Percentiles rank a stretch among this genome's conserved stretches.
Conservation (phyloP, 768 basidiomycete species). For the Boletus fagicola region DNA sequence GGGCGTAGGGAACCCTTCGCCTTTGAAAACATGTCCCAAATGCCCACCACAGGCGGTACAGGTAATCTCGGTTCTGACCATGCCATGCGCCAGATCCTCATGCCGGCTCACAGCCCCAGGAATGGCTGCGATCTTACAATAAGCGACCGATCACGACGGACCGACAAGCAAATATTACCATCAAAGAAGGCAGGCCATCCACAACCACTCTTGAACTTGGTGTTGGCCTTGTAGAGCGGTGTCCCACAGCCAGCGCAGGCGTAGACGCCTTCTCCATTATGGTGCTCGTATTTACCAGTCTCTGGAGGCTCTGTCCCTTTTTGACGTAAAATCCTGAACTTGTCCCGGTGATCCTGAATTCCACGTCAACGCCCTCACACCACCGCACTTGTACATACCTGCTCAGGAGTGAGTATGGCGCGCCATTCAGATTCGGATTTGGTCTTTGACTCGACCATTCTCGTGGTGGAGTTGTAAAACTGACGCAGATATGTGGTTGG, state of each 20-base stretch:
- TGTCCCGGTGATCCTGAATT: constrained; percentile 28
- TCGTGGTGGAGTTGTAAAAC: constrained; percentile 4
- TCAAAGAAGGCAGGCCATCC: constrained; percentile 99
- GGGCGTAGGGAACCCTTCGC: constrained; percentile 78
- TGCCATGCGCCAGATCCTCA: constrained; percentile 65
- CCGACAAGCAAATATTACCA: constrained; percentile 43
- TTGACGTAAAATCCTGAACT: constrained; percentile 79
- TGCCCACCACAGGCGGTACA: constrained; percentile 92
- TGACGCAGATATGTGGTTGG: neutral
- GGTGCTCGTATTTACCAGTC: constrained; percentile 79
- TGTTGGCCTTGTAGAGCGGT: constrained; percentile 82
- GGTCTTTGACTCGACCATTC: constrained; percentile 22
- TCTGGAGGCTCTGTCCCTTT: constrained; percentile 84
- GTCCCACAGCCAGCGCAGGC: constrained; percentile 76
- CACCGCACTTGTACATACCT: constrained; percentile 47
- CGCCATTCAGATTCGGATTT: constrained; percentile 83
- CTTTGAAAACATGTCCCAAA: constrained; percentile 94
- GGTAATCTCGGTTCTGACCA: constrained; percentile 79
- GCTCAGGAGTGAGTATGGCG: constrained; percentile 74
- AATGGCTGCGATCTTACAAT: constrained; percentile 54
- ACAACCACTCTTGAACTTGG: constrained; percentile 91
- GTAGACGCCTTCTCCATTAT: constrained; percentile 65
- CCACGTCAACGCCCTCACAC: neutral
- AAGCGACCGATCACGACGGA: neutral
- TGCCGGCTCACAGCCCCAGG: constrained; percentile 85